Evolutionary conservation across 2,329 filamentous ascomycete species (phyloP).

Genomic region (Colletotrichum cuscutae): DNA sequence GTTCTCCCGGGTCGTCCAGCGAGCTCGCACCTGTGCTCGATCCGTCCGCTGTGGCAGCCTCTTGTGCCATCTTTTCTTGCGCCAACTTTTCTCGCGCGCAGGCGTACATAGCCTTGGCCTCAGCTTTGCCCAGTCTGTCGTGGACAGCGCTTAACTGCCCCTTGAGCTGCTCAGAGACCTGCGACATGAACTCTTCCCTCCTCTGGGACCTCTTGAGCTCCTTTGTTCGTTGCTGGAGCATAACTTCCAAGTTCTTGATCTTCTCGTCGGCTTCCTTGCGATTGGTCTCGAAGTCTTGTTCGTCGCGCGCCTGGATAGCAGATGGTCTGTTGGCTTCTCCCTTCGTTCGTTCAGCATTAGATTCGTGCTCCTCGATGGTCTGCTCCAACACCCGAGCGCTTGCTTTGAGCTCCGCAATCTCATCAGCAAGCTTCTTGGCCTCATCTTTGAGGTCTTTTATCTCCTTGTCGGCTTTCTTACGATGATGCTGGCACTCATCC

Average conservation of each 20-base stretch:
- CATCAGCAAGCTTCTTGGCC: neutral
- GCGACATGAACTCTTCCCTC: neutral
- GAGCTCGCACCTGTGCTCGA: neutral
- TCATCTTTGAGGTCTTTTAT: neutral
- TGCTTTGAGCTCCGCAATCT: neutral
- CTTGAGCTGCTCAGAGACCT: neutral
- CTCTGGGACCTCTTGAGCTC: neutral
- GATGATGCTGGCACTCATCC: neutral
- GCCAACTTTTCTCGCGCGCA: neutral
- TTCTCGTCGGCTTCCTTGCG: neutral
- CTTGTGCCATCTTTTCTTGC: neutral
- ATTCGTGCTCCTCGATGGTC: neutral
- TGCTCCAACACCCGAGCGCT: neutral
- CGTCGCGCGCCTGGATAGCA: neutral
- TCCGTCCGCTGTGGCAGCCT: neutral
- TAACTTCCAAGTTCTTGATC: neutral
- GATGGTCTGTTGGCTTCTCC: neutral
- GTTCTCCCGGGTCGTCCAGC: neutral
- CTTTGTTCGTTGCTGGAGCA: neutral
- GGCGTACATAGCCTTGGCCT: neutral
- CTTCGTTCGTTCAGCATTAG: neutral
- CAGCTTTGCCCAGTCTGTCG: neutral
- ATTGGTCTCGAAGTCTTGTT: neutral
- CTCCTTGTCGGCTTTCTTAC: neutral
- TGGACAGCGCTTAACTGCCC: neutral